A percentile compares a stretch with the other conserved stretches of the same genome.
phyloP scores from a whole-genome alignment of 1,139 yeast genomes.

The Hansenula anomala region DNA sequence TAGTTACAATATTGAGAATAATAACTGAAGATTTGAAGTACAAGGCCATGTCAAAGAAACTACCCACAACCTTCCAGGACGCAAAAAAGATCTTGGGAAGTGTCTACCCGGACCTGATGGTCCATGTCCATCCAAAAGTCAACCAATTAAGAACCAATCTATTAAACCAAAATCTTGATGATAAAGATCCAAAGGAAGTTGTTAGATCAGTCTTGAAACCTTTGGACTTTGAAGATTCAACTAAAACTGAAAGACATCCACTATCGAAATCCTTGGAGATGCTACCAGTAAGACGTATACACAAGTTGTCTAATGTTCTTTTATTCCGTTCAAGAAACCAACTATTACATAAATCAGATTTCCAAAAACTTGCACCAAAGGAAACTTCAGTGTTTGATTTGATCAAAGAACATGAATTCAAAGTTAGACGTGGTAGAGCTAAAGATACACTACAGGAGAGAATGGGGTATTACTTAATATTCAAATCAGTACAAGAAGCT shows the following conservation, averaged over 20 bases:
- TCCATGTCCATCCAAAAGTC: not conserved
- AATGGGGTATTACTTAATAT: constrained; percentile 49
- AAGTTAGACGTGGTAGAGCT: constrained; percentile 43
- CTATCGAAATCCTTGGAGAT: not conserved
- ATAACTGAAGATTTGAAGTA: too few species aligned
- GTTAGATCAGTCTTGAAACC: not conserved
- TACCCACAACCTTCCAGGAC: not conserved
- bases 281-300: not conserved
- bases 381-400: constrained; percentile 3
- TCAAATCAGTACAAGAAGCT: constrained; percentile 43
- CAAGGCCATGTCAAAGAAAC: not conserved
- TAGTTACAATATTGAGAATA: too few species aligned
- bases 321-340: constrained; percentile 34
- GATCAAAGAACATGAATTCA: constrained; percentile 17
- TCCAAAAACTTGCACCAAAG: constrained; percentile 19
- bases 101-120: constrained; percentile 2
- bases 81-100: constrained; percentile 4
- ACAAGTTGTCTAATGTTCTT: constrained; percentile 26
- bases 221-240: not conserved
- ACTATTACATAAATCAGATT: constrained; percentile 34
- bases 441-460: constrained; percentile 38
- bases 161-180: not conserved
- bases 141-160: not conserved
- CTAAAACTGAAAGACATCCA: not conserved
- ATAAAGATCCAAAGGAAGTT: not conserved